These are phyloP conservation scores for Aurifilum marmelostoma DNA, from an alignment of 2,329 filamentous ascomycete species.

Conservation along the genomic window DNA sequence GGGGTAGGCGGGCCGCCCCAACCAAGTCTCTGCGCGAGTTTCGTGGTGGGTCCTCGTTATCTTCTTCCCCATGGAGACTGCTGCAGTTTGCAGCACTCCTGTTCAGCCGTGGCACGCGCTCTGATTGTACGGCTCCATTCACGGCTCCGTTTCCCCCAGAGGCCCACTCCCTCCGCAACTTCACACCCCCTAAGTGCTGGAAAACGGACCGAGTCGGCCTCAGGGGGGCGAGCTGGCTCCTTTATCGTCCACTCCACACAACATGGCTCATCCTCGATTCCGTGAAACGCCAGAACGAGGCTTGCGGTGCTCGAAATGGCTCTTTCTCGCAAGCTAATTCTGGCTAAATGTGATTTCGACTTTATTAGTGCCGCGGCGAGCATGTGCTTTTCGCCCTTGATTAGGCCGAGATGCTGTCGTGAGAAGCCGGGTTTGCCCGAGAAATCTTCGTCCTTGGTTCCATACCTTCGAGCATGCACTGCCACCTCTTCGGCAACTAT, in stretches of 20 bases:
- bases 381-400: not conserved
- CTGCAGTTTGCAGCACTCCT: constrained; percentile 24
- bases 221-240: not conserved
- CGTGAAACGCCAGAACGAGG: constrained; percentile 21
- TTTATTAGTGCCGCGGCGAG: constrained; percentile 8
- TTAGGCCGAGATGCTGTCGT: constrained; percentile 14
- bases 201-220: constrained; percentile 27
- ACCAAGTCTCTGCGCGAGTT: constrained; percentile 12
- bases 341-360: constrained; percentile 14
- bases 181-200: constrained; percentile 25
- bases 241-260: constrained; percentile 13
- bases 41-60: constrained; percentile 10
- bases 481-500: constrained; percentile 10
- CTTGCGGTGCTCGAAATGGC: constrained; percentile 11
- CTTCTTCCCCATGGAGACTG: constrained; percentile 16
- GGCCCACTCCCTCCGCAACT: constrained; percentile 24
- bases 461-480: constrained; percentile 11
- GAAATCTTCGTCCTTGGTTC: constrained; percentile 8
- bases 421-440: constrained; percentile 27
- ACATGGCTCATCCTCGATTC: not conserved
- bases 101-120: constrained; percentile 20
- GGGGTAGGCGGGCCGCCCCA: constrained; percentile 24
- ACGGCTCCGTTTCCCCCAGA: constrained; percentile 25
- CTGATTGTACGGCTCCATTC: constrained; percentile 23
- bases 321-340: constrained; percentile 7